phyloP scores from a whole-genome alignment of 2,329 filamentous ascomycete species.

The Zasmidium cellare region DNA sequence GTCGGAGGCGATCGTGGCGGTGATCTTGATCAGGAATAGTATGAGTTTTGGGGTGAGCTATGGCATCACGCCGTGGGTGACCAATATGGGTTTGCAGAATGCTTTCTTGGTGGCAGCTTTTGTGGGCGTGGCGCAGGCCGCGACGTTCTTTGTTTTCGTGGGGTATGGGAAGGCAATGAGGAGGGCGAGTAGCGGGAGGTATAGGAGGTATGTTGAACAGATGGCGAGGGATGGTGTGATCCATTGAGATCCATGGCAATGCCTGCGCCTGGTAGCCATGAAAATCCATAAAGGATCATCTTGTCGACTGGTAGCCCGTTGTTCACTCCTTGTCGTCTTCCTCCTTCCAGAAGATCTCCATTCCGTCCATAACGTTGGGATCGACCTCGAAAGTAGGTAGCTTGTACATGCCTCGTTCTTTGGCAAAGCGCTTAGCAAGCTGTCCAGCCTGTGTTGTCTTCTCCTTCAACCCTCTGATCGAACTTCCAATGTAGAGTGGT shows the following conservation, averaged over 20 bases:
- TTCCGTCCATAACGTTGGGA: slow-evolving; percentile 30
- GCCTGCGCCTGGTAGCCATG: too few relatives aligned
- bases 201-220: slow-evolving; percentile 41
- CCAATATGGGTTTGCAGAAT: slow-evolving; percentile 43
- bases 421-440: slow-evolving; percentile 16
- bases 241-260: too few relatives aligned
- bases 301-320: background rate
- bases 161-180: slow-evolving; percentile 50
- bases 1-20: slow-evolving; percentile 47
- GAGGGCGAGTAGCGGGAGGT: slow-evolving; percentile 39
- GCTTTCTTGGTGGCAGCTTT: slow-evolving; percentile 47
- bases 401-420: slow-evolving; percentile 11
- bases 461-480: slow-evolving; percentile 15
- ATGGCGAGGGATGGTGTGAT: slow-evolving; percentile 28
- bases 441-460: slow-evolving; percentile 10
- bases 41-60: slow-evolving; percentile 52
- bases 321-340: slow-evolving; percentile 21
- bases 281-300: too few relatives aligned
- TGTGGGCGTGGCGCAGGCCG: slow-evolving; percentile 42
- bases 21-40: slow-evolving; percentile 50
- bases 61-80: slow-evolving; percentile 50
- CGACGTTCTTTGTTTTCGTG: slow-evolving; percentile 47
- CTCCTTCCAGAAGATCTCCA: slow-evolving; percentile 28
- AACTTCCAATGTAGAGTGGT: slow-evolving; percentile 27
- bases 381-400: slow-evolving; percentile 31